Percentiles rank a stretch among this genome's conserved stretches.
These are phyloP conservation scores for Afroboletus lepidellus DNA, from an alignment of 1,284 basidiomycete species.

Conservation along the genomic window DNA sequence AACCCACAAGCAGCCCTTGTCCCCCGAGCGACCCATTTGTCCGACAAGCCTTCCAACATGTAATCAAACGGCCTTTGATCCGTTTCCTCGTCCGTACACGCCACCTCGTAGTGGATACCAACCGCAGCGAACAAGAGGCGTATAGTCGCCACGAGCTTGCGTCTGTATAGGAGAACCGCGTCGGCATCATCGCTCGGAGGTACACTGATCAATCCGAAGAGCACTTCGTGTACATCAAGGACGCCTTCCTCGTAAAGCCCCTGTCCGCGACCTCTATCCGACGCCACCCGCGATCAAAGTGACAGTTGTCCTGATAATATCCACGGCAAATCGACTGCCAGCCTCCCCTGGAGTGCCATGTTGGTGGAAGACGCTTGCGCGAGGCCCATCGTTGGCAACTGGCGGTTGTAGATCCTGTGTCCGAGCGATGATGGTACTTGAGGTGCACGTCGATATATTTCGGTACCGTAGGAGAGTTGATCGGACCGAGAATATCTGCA, in stretches of 20 bases:
- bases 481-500: constrained; percentile 4
- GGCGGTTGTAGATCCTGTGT: constrained; percentile 9
- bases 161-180: background rate
- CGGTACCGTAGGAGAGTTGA: constrained; percentile 11
- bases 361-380: background rate
- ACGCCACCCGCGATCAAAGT: background rate
- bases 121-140: background rate
- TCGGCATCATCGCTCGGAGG: background rate
- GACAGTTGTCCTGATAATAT: constrained; percentile 4
- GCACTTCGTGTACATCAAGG: background rate
- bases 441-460: constrained; percentile 19
- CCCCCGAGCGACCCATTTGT: background rate
- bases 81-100: background rate
- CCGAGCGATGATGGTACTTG: constrained; percentile 12
- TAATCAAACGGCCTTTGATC: background rate
- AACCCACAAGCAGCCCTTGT: background rate
- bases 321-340: constrained; percentile 21
- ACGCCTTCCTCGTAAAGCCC: background rate
- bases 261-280: background rate
- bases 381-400: background rate
- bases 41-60: background rate
- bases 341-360: constrained; percentile 6
- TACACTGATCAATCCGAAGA: background rate
- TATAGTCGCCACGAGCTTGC: background rate
- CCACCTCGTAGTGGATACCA: background rate